Evolutionary conservation across 2,329 filamentous ascomycete species (phyloP).

Genomic region (Hymenoscyphus linearis): DNA sequence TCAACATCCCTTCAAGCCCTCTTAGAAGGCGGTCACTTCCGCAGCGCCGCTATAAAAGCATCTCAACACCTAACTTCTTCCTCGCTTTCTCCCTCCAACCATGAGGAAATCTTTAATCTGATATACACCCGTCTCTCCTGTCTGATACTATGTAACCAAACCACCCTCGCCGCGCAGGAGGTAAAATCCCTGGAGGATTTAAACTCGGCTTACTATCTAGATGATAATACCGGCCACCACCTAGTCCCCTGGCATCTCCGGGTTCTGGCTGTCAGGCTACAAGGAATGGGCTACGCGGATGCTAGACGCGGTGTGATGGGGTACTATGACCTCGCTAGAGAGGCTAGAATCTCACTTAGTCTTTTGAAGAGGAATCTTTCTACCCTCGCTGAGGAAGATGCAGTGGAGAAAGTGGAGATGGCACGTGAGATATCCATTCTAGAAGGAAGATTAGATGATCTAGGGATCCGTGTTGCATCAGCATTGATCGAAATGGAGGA

Average conservation of each 20-base stretch:
- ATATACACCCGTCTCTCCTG: constrained; percentile 79
- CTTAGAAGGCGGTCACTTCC: constrained; percentile 69
- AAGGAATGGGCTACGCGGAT: constrained; percentile 82
- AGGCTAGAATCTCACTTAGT: constrained; percentile 60
- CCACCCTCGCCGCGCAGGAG: constrained; percentile 62
- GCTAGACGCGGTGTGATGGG: constrained; percentile 79
- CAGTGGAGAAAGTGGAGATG: constrained; percentile 1
- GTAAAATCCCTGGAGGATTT: constrained; percentile 60
- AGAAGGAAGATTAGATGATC: constrained; percentile 65
- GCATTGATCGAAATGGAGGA: constrained; percentile 85
- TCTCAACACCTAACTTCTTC: constrained; percentile 55
- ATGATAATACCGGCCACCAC: constrained; percentile 49
- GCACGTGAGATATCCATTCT: constrained; percentile 53
- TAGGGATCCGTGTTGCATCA: constrained; percentile 63
- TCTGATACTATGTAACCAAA: constrained; percentile 72
- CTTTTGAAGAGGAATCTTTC: constrained; percentile 36
- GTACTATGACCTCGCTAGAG: constrained; percentile 80
- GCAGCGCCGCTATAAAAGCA: constrained; percentile 67
- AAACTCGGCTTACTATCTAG: constrained; percentile 50
- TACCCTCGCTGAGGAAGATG: background rate
- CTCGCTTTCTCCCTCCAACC: constrained; percentile 48
- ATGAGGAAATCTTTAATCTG: constrained; percentile 65
- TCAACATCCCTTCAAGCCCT: constrained; percentile 63
- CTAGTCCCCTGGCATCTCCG: constrained; percentile 85
- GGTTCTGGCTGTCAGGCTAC: constrained; percentile 74